These are phyloP conservation scores for Leccinum longicurvipes DNA, from an alignment of 768 basidiomycete species.

Conservation along the genomic window DNA sequence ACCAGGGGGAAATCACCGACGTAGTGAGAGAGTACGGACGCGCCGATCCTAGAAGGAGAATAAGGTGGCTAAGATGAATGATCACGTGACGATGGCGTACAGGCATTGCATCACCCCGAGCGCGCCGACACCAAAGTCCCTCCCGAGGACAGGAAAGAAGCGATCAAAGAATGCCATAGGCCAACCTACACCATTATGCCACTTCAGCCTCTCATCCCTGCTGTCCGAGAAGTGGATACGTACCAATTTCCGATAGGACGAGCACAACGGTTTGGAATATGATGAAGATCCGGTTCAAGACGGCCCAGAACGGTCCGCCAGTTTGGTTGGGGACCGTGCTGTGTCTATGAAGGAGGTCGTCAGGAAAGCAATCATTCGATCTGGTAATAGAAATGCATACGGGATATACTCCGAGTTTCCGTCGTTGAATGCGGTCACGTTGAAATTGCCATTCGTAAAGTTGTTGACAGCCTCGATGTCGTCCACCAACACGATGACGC, in stretches of 20 bases:
- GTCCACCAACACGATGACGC: slow-evolving; percentile 67
- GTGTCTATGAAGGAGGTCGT: slow-evolving; percentile 36
- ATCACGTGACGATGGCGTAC: slow-evolving; percentile 37
- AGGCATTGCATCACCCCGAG: slow-evolving; percentile 86
- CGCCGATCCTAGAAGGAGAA: slow-evolving; percentile 47
- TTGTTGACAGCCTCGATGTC: slow-evolving; percentile 74
- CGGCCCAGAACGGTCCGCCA: slow-evolving; percentile 90
- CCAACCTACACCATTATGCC: slow-evolving; percentile 45
- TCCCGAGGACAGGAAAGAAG: slow-evolving; percentile 91
- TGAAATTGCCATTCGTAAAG: slow-evolving; percentile 44
- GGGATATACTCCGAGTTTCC: slow-evolving; percentile 78
- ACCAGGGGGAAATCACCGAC: slow-evolving; percentile 85
- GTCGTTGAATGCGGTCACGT: slow-evolving; percentile 35
- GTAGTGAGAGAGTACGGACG: slow-evolving; percentile 70
- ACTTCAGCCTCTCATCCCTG: not conserved
- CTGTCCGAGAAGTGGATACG: slow-evolving; percentile 12
- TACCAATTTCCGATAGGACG: slow-evolving; percentile 43
- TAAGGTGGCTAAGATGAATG: not conserved
- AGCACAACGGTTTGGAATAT: slow-evolving; percentile 77
- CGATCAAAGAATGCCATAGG: slow-evolving; percentile 75
- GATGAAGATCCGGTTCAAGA: slow-evolving; percentile 82
- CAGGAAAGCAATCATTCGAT: not conserved
- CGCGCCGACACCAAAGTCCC: slow-evolving; percentile 80
- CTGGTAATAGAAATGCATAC: slow-evolving; percentile 37
- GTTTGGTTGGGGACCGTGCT: slow-evolving; percentile 93